A percentile compares a stretch with the other conserved stretches of the same genome.
Conservation (phyloP, 177 flowering plant species). For the Telopea speciosissima region DNA sequence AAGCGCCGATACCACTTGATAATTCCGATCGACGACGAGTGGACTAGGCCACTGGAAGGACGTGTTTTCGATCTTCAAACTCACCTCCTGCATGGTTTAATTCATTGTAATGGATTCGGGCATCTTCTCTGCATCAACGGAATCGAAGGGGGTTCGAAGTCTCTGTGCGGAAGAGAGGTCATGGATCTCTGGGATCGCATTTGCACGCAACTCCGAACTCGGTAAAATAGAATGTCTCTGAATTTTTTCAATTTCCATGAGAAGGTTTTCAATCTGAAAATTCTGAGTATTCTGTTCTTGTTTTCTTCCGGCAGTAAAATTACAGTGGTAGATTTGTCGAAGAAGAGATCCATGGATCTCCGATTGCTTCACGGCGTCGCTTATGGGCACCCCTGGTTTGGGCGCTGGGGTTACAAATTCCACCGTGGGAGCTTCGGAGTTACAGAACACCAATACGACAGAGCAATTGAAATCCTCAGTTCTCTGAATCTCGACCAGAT, state of each 20-base stretch:
- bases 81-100: constrained; percentile 76
- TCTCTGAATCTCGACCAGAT: constrained; percentile 45
- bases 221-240: constrained; percentile 38
- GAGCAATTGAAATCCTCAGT: constrained; percentile 54
- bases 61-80: constrained; percentile 38
- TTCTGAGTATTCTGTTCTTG: not conserved
- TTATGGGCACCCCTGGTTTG: constrained; percentile 85
- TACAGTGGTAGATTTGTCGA: constrained; percentile 61
- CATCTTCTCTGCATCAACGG: constrained; percentile 80
- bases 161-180: constrained; percentile 53
- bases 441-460: constrained; percentile 34
- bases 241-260: not conserved
- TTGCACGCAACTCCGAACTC: constrained; percentile 46
- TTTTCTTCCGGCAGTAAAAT: constrained; percentile 40
- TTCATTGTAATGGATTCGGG: constrained; percentile 83
- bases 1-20: constrained; percentile 70
- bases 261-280: not conserved
- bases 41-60: constrained; percentile 48
- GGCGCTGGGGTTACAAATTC: constrained; percentile 81
- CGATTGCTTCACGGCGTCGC: constrained; percentile 72
- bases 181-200: constrained; percentile 95
- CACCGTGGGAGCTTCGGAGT: constrained; percentile 76
- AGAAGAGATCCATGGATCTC: constrained; percentile 67
- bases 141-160: constrained; percentile 69
- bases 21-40: constrained; percentile 55